Evolutionary conservation across 2,329 filamentous ascomycete species (phyloP).

Genomic region (Paecilomyces sp.): DNA sequence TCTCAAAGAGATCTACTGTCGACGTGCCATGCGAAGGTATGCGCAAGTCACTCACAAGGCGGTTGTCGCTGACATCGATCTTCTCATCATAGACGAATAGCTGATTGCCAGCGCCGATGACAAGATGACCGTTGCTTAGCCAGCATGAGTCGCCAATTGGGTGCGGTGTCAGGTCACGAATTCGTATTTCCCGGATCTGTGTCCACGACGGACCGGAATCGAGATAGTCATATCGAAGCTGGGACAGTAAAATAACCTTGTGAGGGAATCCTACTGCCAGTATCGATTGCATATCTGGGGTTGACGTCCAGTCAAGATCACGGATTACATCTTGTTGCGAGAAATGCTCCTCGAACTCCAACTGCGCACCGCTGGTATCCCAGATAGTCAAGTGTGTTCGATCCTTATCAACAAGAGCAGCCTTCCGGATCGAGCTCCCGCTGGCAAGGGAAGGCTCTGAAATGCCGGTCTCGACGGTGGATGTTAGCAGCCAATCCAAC

Average conservation of each 20-base stretch:
- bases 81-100: conserved; percentile 75
- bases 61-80: conserved; percentile 58
- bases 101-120: conserved; percentile 86
- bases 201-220: conserved; percentile 88
- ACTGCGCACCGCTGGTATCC: conserved; percentile 73
- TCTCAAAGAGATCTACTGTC: conserved; percentile 66
- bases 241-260: conserved; percentile 70
- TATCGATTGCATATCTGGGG: conserved; percentile 80
- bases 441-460: conserved; percentile 68
- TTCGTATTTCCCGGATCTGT: conserved; percentile 72
- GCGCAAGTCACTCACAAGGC: conserved; percentile 51
- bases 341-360: conserved; percentile 75
- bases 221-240: conserved; percentile 87
- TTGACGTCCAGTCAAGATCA: conserved; percentile 91
- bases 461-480: conserved; percentile 72
- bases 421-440: conserved; percentile 79
- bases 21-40: conserved; percentile 41
- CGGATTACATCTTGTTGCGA: conserved; percentile 66
- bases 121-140: conserved; percentile 75
- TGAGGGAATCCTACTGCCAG: conserved; percentile 90
- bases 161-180: conserved; percentile 74
- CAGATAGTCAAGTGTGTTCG: conserved; percentile 78
- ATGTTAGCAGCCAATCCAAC: conserved; percentile 77
- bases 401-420: conserved; percentile 68
- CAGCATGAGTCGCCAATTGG: conserved; percentile 91